Percentiles rank a stretch among this genome's conserved stretches.
phyloP scores from a whole-genome alignment of 148 eudicot species.

The Drosera capensis region DNA sequence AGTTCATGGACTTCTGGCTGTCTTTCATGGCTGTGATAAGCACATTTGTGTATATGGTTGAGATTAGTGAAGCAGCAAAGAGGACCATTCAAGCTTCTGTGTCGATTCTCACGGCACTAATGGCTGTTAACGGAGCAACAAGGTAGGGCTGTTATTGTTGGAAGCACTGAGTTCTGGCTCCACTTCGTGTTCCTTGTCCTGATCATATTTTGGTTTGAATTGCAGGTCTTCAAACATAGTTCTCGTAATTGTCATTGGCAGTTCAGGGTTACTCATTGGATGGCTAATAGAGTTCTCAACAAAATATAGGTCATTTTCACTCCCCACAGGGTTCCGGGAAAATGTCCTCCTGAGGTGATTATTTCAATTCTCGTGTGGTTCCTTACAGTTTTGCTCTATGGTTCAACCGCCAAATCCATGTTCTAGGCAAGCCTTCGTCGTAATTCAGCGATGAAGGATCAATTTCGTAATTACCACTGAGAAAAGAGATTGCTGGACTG shows the following conservation, averaged over 20 bases:
- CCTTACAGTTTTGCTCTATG: background rate
- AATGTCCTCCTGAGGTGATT: slow-evolving; percentile 39
- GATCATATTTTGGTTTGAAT: slow-evolving; percentile 6
- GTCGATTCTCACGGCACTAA: slow-evolving; percentile 74
- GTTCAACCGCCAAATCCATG: background rate
- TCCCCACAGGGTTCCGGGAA: slow-evolving; percentile 21
- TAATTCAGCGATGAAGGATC: no score
- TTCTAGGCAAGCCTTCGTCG: no score
- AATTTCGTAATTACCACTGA: no score
- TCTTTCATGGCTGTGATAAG: slow-evolving; percentile 95
- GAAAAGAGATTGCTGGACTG: no score
- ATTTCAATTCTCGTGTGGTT: background rate
- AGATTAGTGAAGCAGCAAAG: slow-evolving; percentile 58
- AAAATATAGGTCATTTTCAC: slow-evolving; percentile 36
- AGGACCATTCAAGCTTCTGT: slow-evolving; percentile 73
- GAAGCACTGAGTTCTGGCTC: background rate
- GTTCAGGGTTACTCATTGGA: slow-evolving; percentile 49
- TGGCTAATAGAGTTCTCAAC: slow-evolving; percentile 60
- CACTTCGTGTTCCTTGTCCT: slow-evolving; percentile 1
- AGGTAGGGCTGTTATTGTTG: slow-evolving; percentile 35
- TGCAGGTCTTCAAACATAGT: slow-evolving; percentile 65
- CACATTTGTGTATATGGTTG: slow-evolving; percentile 70
- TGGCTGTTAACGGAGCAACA: slow-evolving; percentile 76
- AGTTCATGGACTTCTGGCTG: slow-evolving; percentile 99
- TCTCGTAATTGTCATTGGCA: slow-evolving; percentile 59